Evolutionary conservation across 129 eudicot species (phyloP).

Genomic region (Artemisia annua): DNA sequence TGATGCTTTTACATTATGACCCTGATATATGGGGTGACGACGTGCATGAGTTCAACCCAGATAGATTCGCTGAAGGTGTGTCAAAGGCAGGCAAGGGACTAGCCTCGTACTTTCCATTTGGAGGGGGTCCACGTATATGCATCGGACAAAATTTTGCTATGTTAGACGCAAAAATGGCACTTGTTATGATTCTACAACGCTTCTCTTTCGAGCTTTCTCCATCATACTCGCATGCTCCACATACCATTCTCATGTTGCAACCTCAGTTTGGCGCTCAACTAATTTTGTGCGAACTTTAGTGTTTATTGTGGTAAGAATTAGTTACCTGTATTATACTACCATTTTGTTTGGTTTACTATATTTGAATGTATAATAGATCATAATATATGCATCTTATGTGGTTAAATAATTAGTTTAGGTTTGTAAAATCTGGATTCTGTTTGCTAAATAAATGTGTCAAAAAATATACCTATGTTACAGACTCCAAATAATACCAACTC

Average conservation of each 20-base stretch:
- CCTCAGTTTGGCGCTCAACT: conserved; percentile 29
- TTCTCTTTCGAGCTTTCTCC: too few relatives aligned
- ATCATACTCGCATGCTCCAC: conserved; percentile 25
- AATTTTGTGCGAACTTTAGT: conserved; percentile 14
- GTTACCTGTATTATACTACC: too few relatives aligned
- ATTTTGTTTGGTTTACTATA: too few relatives aligned
- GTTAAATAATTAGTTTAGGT: too few relatives aligned
- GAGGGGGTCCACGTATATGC: conserved; percentile 34
- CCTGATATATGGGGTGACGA: conserved; percentile 24
- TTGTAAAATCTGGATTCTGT: too few relatives aligned
- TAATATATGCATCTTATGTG: too few relatives aligned
- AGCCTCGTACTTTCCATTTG: conserved; percentile 16
- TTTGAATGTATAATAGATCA: background rate
- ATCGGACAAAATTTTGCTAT: background rate
- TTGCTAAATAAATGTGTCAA: too few relatives aligned
- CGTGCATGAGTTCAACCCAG: conserved; percentile 25
- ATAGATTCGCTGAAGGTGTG: conserved; percentile 27
- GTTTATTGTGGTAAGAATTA: background rate
- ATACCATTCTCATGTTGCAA: conserved; percentile 21
- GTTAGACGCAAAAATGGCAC: too few relatives aligned
- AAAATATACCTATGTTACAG: too few relatives aligned
- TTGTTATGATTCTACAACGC: too few relatives aligned
- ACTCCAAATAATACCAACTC: too few relatives aligned
- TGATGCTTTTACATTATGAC: conserved; percentile 25
- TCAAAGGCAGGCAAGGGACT: conserved; percentile 25